Conservation (phyloP, 2,329 filamentous ascomycete species). For the Aspergillus alliaceus region DNA sequence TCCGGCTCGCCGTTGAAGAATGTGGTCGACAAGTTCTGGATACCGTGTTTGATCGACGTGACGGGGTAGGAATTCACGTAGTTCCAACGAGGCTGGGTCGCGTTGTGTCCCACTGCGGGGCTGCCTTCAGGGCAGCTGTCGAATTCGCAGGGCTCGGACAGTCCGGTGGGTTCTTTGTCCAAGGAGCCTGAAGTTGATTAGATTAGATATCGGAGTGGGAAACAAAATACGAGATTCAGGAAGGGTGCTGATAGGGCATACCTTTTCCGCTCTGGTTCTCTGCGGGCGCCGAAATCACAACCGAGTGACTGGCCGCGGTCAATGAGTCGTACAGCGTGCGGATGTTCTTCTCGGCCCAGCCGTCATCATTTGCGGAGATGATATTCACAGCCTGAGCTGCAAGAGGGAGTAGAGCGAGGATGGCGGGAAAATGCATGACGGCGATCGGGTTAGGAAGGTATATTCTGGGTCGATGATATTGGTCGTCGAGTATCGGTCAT, state of each 20-base stretch:
- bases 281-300: constrained; percentile 65
- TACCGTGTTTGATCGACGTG: constrained; percentile 63
- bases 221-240: neutral
- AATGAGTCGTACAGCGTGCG: constrained; percentile 61
- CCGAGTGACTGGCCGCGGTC: constrained; percentile 56
- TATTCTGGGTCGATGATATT: neutral
- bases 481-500: neutral
- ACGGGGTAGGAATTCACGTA: constrained; percentile 72
- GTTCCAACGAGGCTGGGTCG: constrained; percentile 59
- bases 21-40: constrained; percentile 55
- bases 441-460: neutral
- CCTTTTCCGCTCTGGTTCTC: constrained; percentile 65
- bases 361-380: constrained; percentile 69
- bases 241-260: constrained; percentile 29
- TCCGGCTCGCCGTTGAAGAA: constrained; percentile 59
- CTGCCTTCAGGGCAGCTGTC: constrained; percentile 60
- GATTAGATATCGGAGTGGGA: neutral
- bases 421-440: constrained; percentile 25
- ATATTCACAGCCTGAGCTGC: constrained; percentile 49
- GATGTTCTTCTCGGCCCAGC: constrained; percentile 70
- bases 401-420: constrained; percentile 22
- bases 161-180: constrained; percentile 49
- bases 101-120: constrained; percentile 58
- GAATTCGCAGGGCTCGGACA: constrained; percentile 59
- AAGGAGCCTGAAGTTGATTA: constrained; percentile 49